Evolutionary conservation across 768 basidiomycete species (phyloP), one percentile per base, ranked within the genome.

Genomic region (Chiua virens): DNA sequence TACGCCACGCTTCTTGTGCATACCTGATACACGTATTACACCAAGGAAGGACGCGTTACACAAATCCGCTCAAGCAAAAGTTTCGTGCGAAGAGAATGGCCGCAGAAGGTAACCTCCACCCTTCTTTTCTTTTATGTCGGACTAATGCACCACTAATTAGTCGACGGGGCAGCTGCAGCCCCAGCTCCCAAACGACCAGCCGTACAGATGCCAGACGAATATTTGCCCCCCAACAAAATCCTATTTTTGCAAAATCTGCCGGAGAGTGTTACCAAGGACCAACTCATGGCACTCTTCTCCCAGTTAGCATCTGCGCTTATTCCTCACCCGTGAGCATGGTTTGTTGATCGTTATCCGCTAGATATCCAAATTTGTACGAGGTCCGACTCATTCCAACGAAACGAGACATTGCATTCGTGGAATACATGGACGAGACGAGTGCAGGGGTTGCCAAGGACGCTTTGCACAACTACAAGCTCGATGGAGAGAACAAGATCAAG

Each of bases 151-250:
- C 4, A 46, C 27, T 3, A 15, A 49, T 34, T 55, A 87, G 89
- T 85, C 67, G 89, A 89, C 42, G 88, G 89, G 22, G 81, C 78
- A 23, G 73, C 82, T 4, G 77, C 87, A 8, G 72, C 76, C 6
- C 82, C 89, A 10, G 82, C 80, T 27, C 71, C 88, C 18, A 91
- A 85, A 71, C 81, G 89, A 38, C 89, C 89, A 21, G 83, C 85
- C 58, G 88, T 97, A 53, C 92, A 95, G 68, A 97, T 98, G 93
- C 95, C 96, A 36, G 97, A 99, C 86, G 97, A 99, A 70, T 98
- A 98, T 70, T 82, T 99, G 8, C 97, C 97, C 2, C 96, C 97
- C 35, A 99, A 99, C 87, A 94, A 95, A 70, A 96, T 98, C 71
- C 80, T 99, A 45, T 99, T 99, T 81, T 69, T 99, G 57, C 97